These are phyloP conservation scores for Calonectria naviculata DNA, from an alignment of 2,329 filamentous ascomycete genomes.

Conservation along the genomic window DNA sequence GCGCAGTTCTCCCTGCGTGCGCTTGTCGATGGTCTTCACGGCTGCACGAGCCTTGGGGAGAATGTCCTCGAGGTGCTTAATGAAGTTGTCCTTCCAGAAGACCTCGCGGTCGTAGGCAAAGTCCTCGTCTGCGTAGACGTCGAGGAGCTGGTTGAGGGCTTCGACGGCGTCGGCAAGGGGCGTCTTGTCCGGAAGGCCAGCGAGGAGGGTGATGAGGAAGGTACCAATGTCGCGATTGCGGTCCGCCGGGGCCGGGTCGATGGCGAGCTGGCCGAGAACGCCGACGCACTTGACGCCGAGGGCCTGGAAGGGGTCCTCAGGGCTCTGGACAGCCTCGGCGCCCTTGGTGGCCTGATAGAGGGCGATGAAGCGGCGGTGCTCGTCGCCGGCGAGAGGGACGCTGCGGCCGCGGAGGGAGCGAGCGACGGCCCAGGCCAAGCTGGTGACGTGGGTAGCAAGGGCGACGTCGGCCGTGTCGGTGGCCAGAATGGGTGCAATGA, in stretches of 20 bases:
- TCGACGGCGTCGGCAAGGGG: slow-evolving; percentile 70
- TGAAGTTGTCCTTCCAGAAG: slow-evolving; percentile 72
- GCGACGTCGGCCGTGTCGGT: slow-evolving; percentile 71
- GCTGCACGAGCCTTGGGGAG: slow-evolving; percentile 65
- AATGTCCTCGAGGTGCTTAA: slow-evolving; percentile 67
- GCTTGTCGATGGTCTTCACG: slow-evolving; percentile 72
- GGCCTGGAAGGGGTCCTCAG: slow-evolving; percentile 68
- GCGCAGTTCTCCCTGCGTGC: slow-evolving; percentile 66
- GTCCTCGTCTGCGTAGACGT: slow-evolving; percentile 73
- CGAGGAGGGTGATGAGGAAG: slow-evolving; percentile 69
- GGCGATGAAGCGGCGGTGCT: slow-evolving; percentile 73
- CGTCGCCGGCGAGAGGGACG: slow-evolving; percentile 60
- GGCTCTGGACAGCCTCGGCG: slow-evolving; percentile 37
- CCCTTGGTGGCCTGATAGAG: slow-evolving; percentile 70
- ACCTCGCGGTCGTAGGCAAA: slow-evolving; percentile 69
- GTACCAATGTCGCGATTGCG: slow-evolving; percentile 72
- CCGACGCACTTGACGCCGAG: slow-evolving; percentile 75
- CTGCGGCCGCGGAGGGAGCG: slow-evolving; percentile 61
- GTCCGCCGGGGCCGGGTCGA: slow-evolving; percentile 61
- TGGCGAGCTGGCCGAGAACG: slow-evolving; percentile 72
- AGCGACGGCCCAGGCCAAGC: slow-evolving; percentile 74
- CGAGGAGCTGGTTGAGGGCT: slow-evolving; percentile 74
- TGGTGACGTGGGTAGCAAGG: slow-evolving; percentile 72
- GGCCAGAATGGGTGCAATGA: slow-evolving; percentile 67
- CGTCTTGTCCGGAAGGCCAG: slow-evolving; percentile 59